Conservation (phyloP, 2,329 filamentous ascomycete species). For the Colletotrichum chrysophilum region DNA sequence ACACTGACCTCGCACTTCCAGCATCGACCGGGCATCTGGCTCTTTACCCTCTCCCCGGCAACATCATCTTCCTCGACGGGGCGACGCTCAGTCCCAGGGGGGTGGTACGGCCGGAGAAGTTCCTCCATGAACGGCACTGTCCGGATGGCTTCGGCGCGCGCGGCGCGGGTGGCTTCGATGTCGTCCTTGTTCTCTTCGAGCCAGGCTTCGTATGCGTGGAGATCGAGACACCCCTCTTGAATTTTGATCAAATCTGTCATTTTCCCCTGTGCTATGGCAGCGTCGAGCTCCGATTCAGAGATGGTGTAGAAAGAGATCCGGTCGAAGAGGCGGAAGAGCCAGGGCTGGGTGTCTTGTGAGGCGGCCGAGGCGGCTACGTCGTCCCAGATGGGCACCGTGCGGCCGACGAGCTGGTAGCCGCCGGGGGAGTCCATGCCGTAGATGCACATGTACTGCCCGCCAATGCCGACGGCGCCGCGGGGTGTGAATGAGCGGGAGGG, state of each 20-base stretch:
- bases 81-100: slow-evolving; percentile 6
- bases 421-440: slow-evolving; percentile 42
- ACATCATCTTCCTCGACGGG: background rate
- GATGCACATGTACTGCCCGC: slow-evolving; percentile 43
- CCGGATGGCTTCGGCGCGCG: slow-evolving; percentile 29
- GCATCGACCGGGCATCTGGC: slow-evolving; percentile 38
- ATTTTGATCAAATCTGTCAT: slow-evolving; percentile 29
- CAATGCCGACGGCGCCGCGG: slow-evolving; percentile 38
- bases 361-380: slow-evolving; percentile 8
- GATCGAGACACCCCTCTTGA: slow-evolving; percentile 31
- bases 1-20: slow-evolving; percentile 34
- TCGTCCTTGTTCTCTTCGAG: slow-evolving; percentile 30
- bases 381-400: slow-evolving; percentile 40
- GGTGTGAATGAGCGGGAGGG: slow-evolving; percentile 41
- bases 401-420: slow-evolving; percentile 41
- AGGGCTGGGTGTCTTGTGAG: slow-evolving; percentile 20
- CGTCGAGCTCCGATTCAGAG: slow-evolving; percentile 31
- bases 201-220: slow-evolving; percentile 36
- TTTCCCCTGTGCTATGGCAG: slow-evolving; percentile 14
- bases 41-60: slow-evolving; percentile 30
- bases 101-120: slow-evolving; percentile 29
- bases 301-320: slow-evolving; percentile 36
- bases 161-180: slow-evolving; percentile 25
- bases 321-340: slow-evolving; percentile 37
- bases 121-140: slow-evolving; percentile 33